Evolutionary conservation across 1,284 basidiomycete genomes (phyloP).

Genomic region (Microbotryum silenes-acaulis): DNA sequence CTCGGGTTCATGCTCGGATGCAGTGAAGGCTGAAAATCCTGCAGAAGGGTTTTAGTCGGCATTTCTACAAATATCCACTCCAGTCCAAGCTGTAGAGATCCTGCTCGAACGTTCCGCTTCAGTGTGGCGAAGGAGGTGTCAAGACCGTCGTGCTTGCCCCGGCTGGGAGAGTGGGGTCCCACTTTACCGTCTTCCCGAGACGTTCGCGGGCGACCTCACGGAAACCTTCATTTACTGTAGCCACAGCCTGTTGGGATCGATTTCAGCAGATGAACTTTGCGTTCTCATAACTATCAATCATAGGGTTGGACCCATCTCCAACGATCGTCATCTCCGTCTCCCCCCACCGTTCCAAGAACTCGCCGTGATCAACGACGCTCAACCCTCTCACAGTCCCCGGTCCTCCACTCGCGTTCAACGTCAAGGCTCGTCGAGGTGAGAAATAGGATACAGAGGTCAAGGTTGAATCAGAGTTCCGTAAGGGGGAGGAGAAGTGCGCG

Average conservation of each 20-base stretch:
- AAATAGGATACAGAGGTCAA: constrained; percentile 44
- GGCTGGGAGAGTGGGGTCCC: no score
- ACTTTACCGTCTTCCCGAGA: no score
- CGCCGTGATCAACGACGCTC: constrained; percentile 69
- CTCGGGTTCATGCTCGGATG: no score
- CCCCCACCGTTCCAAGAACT: constrained; percentile 75
- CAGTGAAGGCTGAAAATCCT: no score
- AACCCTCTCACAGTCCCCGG: constrained; percentile 41
- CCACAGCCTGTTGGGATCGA: not conserved
- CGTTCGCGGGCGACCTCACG: no score
- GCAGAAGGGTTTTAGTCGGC: no score
- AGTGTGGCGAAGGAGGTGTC: no score
- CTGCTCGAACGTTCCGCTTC: no score
- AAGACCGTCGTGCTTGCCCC: no score
- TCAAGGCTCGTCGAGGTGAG: constrained; percentile 16
- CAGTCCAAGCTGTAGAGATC: no score
- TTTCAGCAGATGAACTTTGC: constrained; percentile 43
- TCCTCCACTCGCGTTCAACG: not conserved
- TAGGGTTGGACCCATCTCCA: constrained; percentile 73
- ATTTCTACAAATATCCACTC: no score
- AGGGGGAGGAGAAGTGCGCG: constrained; percentile 36
- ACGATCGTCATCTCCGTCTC: constrained; percentile 59
- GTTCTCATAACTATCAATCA: constrained; percentile 80
- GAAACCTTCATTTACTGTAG: not conserved
- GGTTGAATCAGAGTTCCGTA: constrained; percentile 50